Evolutionary conservation across 208 protist genomes (phyloP).

Genomic region (Angomonas deanei): DNA sequence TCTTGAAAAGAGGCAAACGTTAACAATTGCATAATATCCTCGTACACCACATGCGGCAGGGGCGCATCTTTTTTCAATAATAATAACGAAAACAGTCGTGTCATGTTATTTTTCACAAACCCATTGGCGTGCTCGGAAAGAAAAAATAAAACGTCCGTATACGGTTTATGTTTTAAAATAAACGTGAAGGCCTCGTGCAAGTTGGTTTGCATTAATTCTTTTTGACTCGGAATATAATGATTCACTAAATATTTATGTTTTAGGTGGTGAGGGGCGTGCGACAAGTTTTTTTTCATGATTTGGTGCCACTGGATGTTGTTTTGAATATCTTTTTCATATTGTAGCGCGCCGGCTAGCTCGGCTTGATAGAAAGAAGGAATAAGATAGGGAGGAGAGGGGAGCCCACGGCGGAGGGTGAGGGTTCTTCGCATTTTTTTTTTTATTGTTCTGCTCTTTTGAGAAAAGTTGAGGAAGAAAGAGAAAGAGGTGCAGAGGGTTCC

Average conservation of each 20-base stretch:
- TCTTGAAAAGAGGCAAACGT: constrained; percentile 73
- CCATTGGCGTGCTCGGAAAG: background rate
- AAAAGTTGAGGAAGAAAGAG: background rate
- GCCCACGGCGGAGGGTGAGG: too few species aligned
- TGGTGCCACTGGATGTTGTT: background rate
- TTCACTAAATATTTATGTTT: background rate
- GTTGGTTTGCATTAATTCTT: background rate
- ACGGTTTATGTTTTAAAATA: background rate
- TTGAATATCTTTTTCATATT: too few species aligned
- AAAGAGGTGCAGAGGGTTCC: background rate
- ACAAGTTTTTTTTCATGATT: background rate
- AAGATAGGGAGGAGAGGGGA: too few species aligned
- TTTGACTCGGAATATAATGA: background rate
- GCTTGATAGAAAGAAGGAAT: too few species aligned
- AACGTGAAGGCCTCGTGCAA: background rate
- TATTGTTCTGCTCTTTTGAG: background rate
- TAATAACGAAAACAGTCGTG: constrained; percentile 53
- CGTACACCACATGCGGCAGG: constrained; percentile 83
- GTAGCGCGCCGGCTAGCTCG: too few species aligned
- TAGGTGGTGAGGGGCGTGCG: background rate
- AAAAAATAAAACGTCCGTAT: too few species aligned
- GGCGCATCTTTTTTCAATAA: constrained; percentile 56
- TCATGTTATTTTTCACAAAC: constrained; percentile 74
- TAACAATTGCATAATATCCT: constrained; percentile 79
- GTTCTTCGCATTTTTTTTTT: too few species aligned